phyloP scores from a whole-genome alignment of 2,329 filamentous ascomycete genomes.

The Ophiocordyceps robertsii region DNA sequence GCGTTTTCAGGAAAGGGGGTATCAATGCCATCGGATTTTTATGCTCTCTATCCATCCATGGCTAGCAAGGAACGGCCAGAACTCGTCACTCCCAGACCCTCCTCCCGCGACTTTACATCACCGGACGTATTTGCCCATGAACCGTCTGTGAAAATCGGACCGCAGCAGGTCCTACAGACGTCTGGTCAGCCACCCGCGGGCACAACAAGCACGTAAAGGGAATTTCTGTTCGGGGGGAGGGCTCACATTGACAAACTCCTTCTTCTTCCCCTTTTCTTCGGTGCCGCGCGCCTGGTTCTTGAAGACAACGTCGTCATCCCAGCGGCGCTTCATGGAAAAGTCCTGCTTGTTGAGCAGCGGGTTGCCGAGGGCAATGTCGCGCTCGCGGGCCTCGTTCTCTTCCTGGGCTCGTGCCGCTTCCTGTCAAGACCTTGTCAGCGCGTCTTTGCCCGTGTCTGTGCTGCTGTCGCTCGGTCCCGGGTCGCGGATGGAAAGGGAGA shows the following conservation, averaged over 20 bases:
- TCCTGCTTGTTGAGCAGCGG: conserved; percentile 80
- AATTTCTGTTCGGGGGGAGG: background rate
- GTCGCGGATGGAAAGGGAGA: background rate
- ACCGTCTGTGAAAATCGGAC: conserved; percentile 94
- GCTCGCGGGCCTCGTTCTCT: conserved; percentile 73
- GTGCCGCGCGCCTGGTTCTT: conserved; percentile 96
- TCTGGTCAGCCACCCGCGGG: background rate
- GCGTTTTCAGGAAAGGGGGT: background rate
- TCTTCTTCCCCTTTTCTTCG: conserved; percentile 75
- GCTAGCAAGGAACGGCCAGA: background rate
- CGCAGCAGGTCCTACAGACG: conserved; percentile 59
- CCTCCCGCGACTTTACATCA: conserved; percentile 10
- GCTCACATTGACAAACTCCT: conserved; percentile 91
- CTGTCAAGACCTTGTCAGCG: conserved; percentile 18
- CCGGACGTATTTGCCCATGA: conserved; percentile 66
- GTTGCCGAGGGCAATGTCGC: conserved; percentile 84
- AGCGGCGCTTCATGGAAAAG: conserved; percentile 81
- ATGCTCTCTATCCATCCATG: background rate
- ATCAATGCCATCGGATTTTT: background rate
- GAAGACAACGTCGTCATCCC: conserved; percentile 98
- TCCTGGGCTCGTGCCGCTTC: conserved; percentile 69
- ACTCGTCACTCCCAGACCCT: background rate
- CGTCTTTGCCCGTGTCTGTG: background rate
- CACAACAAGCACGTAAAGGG: background rate
- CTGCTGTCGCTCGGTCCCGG: background rate